Evolutionary conservation across 139 green algal species (phyloP).

Genomic region (Spirogloea muscicola): DNA sequence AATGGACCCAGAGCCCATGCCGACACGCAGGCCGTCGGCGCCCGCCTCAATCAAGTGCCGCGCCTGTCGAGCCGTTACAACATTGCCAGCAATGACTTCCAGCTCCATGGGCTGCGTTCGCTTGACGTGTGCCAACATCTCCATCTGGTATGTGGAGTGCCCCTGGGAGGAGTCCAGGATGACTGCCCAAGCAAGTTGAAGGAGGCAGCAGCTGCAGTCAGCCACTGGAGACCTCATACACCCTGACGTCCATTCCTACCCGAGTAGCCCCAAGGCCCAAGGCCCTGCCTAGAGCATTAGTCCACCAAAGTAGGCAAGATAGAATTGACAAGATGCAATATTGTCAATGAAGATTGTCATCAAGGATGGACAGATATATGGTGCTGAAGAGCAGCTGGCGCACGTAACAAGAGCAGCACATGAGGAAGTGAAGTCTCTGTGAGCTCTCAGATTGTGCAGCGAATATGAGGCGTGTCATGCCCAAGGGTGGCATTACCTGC

Average conservation of each 20-base stretch:
- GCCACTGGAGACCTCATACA: neutral
- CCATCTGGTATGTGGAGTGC: conserved; percentile 79
- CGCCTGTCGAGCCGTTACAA: conserved; percentile 52
- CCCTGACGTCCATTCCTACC: neutral
- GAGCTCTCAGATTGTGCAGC: neutral
- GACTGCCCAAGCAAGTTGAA: conserved; percentile 21
- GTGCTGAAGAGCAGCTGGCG: neutral
- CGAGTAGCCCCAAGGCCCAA: too few relatives aligned
- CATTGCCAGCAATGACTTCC: conserved; percentile 78
- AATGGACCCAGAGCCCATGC: conserved; percentile 97
- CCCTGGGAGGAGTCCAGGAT: conserved; percentile 67
- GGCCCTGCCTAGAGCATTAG: too few relatives aligned
- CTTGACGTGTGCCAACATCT: conserved; percentile 93
- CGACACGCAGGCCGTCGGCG: conserved; percentile 85
- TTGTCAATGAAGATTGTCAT: neutral
- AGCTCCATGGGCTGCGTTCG: conserved; percentile 69
- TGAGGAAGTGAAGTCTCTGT: neutral
- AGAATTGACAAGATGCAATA: too few relatives aligned
- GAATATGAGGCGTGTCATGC: neutral
- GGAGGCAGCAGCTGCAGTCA: neutral
- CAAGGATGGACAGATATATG: neutral
- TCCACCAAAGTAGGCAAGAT: too few relatives aligned
- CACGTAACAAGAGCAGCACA: neutral
- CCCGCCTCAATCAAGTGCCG: conserved; percentile 75
- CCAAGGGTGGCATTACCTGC: neutral